Percentiles rank a stretch among this genome's conserved stretches.
Conservation (phyloP, 768 basidiomycete genomes). For the Mycena haematopus region DNA sequence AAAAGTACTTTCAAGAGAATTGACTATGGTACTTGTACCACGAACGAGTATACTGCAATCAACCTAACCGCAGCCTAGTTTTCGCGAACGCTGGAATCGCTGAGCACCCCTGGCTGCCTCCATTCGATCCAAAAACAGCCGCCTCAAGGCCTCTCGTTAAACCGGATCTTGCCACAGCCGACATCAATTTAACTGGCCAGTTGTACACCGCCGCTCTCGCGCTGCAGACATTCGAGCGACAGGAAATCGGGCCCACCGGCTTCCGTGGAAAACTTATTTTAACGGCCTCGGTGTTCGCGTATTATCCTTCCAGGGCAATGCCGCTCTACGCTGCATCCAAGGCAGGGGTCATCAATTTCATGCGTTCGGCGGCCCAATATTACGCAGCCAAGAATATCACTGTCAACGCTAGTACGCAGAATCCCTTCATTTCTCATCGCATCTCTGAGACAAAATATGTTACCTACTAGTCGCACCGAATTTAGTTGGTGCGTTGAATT, state of each 20-base stretch:
- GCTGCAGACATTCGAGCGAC: conserved; percentile 32
- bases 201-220: conserved; percentile 32
- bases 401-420: conserved; percentile 25
- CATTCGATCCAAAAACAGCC: conserved; percentile 25
- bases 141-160: conserved; percentile 25
- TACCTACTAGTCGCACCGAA: conserved; percentile 22
- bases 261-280: conserved; percentile 31
- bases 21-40: conserved; percentile 26
- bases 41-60: background rate
- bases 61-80: conserved; percentile 5
- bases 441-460: background rate
- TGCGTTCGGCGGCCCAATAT: conserved; percentile 28
- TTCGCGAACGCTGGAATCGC: conserved; percentile 33
- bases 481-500: conserved; percentile 16
- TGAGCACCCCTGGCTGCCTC: conserved; percentile 31
- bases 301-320: conserved; percentile 28
- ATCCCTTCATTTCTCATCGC: background rate
- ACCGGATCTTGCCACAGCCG: conserved; percentile 23
- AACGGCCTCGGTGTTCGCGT: conserved; percentile 31
- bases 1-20: conserved; percentile 26
- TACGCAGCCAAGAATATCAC: conserved; percentile 30
- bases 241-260: conserved; percentile 26
- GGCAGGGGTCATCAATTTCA: conserved; percentile 30
- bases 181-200: conserved; percentile 30
- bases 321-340: conserved; percentile 32